A percentile compares a stretch with the other conserved stretches of the same genome.
phyloP scores from a whole-genome alignment of 192 early-diverging fungal species.

The Backusella parvicylindrica region DNA sequence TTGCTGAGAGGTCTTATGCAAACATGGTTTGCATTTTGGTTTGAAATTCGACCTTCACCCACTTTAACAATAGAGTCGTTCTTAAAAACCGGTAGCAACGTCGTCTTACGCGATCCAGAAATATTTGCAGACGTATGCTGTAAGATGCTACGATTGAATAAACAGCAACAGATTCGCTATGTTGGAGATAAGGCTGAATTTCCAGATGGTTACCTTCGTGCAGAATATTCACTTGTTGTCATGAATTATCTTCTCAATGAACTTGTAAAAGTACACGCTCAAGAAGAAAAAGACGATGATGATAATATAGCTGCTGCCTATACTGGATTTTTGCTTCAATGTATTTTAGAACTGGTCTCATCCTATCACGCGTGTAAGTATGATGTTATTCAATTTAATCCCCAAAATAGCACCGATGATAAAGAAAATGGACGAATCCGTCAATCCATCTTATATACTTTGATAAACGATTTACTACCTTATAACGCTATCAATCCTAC shows the following conservation, averaged over 20 bases:
- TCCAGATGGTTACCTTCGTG: neutral
- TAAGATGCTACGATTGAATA: constrained; percentile 55
- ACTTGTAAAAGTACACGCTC: neutral
- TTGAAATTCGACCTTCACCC: constrained; percentile 59
- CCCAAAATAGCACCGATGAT: constrained; percentile 35
- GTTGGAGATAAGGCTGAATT: constrained; percentile 21
- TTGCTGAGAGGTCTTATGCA: constrained; percentile 67
- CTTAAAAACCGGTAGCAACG: constrained; percentile 59
- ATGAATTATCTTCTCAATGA: constrained; percentile 21
- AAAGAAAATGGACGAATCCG: constrained; percentile 32
- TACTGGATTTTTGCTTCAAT: constrained; percentile 81
- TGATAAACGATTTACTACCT: constrained; percentile 68
- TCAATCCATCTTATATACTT: constrained; percentile 50
- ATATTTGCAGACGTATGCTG: constrained; percentile 61
- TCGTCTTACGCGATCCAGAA: constrained; percentile 66
- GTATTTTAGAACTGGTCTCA: constrained; percentile 77
- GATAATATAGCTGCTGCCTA: constrained; percentile 26
- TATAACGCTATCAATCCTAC: constrained; percentile 43
- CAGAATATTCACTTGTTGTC: constrained; percentile 9
- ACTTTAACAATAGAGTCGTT: constrained; percentile 63
- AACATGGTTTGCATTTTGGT: constrained; percentile 68
- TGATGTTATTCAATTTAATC: constrained; percentile 57
- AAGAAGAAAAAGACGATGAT: neutral
- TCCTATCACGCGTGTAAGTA: constrained; percentile 81
- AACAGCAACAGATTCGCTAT: constrained; percentile 44